phyloP scores from a whole-genome alignment of 106 monocot species.

The Chionographis japonica region DNA sequence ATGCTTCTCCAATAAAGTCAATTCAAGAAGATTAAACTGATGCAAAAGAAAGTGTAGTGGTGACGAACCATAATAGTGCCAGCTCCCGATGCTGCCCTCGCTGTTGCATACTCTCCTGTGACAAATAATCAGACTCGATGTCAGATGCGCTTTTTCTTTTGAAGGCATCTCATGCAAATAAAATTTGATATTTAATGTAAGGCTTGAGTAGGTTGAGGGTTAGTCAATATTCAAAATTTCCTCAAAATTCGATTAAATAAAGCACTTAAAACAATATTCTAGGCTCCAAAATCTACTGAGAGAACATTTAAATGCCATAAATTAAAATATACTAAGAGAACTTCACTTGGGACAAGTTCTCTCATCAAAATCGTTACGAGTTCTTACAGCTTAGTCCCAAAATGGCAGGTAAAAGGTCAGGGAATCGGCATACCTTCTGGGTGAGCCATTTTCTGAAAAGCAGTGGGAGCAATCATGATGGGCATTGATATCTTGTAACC shows the following conservation, averaged over 20 bases:
- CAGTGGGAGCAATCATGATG: constrained; percentile 88
- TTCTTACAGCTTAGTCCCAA: too few relatives aligned
- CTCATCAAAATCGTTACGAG: not conserved
- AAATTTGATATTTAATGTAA: not conserved
- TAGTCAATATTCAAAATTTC: too few relatives aligned
- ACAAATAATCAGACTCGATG: constrained; percentile 8
- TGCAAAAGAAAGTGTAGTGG: not conserved
- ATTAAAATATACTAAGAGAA: too few relatives aligned
- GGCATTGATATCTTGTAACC: constrained; percentile 94
- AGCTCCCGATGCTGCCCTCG: constrained; percentile 82
- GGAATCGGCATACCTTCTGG: constrained; percentile 51
- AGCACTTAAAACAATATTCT: not conserved
- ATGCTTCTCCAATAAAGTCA: too few relatives aligned
- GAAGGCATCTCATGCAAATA: not conserved
- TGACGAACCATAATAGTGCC: constrained; percentile 78
- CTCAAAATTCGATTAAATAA: not conserved
- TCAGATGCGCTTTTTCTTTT: constrained; percentile 1
- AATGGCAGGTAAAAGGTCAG: too few relatives aligned
- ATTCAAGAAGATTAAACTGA: not conserved
- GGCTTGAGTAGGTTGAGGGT: not conserved
- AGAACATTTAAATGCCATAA: too few relatives aligned
- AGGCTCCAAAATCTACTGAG: too few relatives aligned
- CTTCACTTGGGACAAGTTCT: too few relatives aligned
- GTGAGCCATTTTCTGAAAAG: constrained; percentile 88
- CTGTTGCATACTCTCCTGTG: constrained; percentile 89